Base-by-base conservation (phyloP, 2,329 filamentous ascomycete species). In the Phyllosticta paracitricarpa region DNA sequence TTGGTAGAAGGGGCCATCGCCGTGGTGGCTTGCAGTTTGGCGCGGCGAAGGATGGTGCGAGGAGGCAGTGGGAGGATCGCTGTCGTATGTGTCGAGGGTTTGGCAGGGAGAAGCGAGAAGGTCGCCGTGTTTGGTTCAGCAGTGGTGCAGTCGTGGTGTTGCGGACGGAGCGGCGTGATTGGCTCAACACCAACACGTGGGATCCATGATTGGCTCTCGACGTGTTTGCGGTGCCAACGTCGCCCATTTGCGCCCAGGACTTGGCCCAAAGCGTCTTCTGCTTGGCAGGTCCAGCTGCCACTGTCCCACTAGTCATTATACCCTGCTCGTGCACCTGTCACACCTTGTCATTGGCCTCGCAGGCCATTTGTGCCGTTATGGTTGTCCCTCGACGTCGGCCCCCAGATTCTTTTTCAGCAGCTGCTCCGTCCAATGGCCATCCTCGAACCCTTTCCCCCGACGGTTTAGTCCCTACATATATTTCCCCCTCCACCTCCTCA, bases 261-360 rank as follows among this genome's bases (percentile, higher is more conserved):
- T 54, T 54, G 52, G 52, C 52, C 22, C 9, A 25, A 14, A 8
- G 52, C 40, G 52, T 54, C 52, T 24, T 14, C 19, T 17, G 7
- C 40, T 48, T n/a, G 40, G 40, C 40, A 48, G 40, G 40, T n/a
- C 40, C 40, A 19, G 40, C 30, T 56, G 28, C 54, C 17, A 17
- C n/a, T n/a, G 4, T 26, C 3, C 14, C 9, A 4, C 58, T 60
- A 60, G 58, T 60, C 58, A 60, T 56, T 40, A 17, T 51, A 7
- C 26, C 58, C 25, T 60, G 58, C 58, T 60, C 58, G 58, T 60
- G 58, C 58, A 56, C 26, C 22, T 5, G 51, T 56, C 30, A 35
- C 17, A n/a, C 5, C 9, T 22, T 10, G 40, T 19, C 33, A 60
- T 60, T 60, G 58, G 58, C 52, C 19, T 40, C n/a, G 22, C n/a